A percentile compares a stretch with the other conserved stretches of the same genome.
Evolutionary conservation across 805 yeast genomes (phyloP).

Genomic region (Teunomyces cretensis): DNA sequence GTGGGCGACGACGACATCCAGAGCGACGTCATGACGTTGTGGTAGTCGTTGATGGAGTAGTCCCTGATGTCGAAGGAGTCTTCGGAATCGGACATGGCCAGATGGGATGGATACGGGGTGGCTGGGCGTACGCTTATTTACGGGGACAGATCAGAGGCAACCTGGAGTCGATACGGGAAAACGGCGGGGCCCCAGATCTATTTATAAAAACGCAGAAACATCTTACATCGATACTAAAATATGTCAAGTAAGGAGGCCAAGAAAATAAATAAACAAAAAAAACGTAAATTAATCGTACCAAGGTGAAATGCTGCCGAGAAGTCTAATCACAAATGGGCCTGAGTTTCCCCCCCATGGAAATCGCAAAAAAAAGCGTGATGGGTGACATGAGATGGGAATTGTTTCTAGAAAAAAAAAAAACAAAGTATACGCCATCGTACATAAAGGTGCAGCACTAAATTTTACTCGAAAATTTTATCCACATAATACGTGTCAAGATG

Average conservation of each 20-base stretch:
- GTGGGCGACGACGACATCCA: conserved; percentile 13
- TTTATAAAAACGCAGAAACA: conserved; percentile 3
- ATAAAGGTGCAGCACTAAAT: conserved; percentile 3
- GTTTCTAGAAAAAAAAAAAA: neutral
- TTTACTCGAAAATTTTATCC: neutral
- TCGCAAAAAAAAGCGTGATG: conserved; percentile 1
- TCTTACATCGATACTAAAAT: conserved; percentile 1
- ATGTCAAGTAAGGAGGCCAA: conserved; percentile 2
- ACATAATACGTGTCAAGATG: neutral
- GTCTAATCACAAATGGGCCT: neutral
- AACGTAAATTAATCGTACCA: conserved; percentile 3
- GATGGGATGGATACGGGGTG: neutral
- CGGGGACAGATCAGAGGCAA: neutral
- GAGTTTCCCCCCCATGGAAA: conserved; percentile 1
- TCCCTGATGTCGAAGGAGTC: conserved; percentile 14
- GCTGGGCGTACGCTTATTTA: neutral
- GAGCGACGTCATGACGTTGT: conserved; percentile 17
- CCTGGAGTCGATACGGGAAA: no score
- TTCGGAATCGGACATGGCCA: conserved; percentile 17
- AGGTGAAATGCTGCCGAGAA: conserved; percentile 4
- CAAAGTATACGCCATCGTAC: conserved; percentile 1
- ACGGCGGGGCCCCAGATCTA: conserved; percentile 3
- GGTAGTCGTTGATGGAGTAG: conserved; percentile 19
- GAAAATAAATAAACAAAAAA: conserved; percentile 1
- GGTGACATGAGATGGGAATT: neutral